phyloP scores from a whole-genome alignment of 768 basidiomycete species.

The Boletus reticuloceps region DNA sequence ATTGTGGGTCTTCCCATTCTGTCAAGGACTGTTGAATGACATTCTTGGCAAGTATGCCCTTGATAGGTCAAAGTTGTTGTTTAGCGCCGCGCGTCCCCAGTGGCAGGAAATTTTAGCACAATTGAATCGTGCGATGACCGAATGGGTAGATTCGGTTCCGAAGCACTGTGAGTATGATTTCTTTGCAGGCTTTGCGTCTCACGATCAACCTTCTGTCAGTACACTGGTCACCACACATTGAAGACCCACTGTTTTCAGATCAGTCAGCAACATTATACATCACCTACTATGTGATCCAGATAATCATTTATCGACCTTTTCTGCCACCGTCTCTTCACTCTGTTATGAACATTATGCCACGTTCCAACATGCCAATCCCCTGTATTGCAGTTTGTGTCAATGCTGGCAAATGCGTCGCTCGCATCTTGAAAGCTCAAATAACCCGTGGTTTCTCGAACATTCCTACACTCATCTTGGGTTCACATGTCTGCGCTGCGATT shows the following conservation, averaged over 20 bases:
- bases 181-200: not conserved
- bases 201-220: slow-evolving; percentile 35
- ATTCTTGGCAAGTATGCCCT: slow-evolving; percentile 54
- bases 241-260: slow-evolving; percentile 46
- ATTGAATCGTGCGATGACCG: slow-evolving; percentile 64
- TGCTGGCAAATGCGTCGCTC: slow-evolving; percentile 58
- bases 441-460: slow-evolving; percentile 43
- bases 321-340: slow-evolving; percentile 42
- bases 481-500: slow-evolving; percentile 51
- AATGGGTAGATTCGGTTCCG: slow-evolving; percentile 71
- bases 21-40: not conserved
- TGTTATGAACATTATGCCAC: slow-evolving; percentile 20
- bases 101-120: slow-evolving; percentile 64
- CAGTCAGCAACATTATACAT: slow-evolving; percentile 58
- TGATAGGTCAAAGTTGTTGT: slow-evolving; percentile 57
- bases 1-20: slow-evolving; percentile 45
- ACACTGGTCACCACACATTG: slow-evolving; percentile 54
- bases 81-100: slow-evolving; percentile 49
- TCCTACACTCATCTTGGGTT: slow-evolving; percentile 42
- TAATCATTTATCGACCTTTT: slow-evolving; percentile 71
- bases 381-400: slow-evolving; percentile 57
- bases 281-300: slow-evolving; percentile 59
- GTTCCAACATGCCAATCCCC: slow-evolving; percentile 39
- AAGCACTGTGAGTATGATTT: slow-evolving; percentile 50
- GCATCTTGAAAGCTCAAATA: slow-evolving; percentile 55